Base-by-base conservation (phyloP, 192 early-diverging fungal genomes). In the Mycoemilia scoparia region DNA sequence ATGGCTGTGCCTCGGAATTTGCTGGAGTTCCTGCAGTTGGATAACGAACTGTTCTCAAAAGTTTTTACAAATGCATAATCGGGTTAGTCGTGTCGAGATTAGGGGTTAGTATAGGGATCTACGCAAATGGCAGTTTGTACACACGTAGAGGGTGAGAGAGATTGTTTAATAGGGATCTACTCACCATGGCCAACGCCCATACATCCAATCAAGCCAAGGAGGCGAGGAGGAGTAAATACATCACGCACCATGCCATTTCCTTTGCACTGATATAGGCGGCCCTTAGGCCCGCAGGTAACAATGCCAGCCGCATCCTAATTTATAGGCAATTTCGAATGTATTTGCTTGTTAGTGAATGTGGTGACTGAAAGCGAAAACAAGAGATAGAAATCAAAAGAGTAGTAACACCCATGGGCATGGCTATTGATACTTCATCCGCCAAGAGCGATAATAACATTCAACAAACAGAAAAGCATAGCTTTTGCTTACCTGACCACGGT, bases 251-350 rank as follows among this genome's bases (percentile, higher is more conserved):
- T 90, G 33, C 95, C 95, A 60, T 89, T 99, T 39, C 82, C 90
- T 58, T 99, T 99, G 70, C 87, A 85, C 64, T 99, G 95, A 66
- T 82, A 91, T 51, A 99, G 66, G 29, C 92, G 79, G 21, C 95
- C 95, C 54, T 92, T 87, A 41, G 75, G 58, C 10, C 88, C 95
- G 56, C 90, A 99, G 5, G 95, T 99, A 28, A 99, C 78, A 45
- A 99, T 95, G 29, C 95, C 95, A 5, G 95, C 92, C 8, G 95
- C 91, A 75, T 99, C 95, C 95, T 99, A 50, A 38, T n/a, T n/a
- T n/a, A n/a, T n/a, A n/a, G n/a, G n/a, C n/a, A n/a, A n/a, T n/a
- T n/a, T 13, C 13, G 20, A 33, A 34, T 30, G 25, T 8, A 24
- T 33, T 15, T n/a, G n/a, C n/a, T n/a, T n/a, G n/a, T 2, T 17